Evolutionary conservation across 805 yeast genomes (phyloP).

Genomic region (Pichia occidentalis): DNA sequence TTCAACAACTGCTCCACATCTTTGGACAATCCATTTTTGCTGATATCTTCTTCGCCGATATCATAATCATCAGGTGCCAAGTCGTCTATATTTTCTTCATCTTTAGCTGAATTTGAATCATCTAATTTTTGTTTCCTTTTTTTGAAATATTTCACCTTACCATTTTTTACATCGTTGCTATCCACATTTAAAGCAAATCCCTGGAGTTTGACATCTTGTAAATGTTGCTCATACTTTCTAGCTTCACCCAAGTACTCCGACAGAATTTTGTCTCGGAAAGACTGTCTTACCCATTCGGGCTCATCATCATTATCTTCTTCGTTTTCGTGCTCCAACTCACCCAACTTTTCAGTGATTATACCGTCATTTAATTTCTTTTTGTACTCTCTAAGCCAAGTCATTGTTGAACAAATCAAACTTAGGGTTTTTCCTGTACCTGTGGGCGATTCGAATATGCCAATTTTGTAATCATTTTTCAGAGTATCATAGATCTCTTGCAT

Average conservation of each 20-base stretch:
- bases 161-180: constrained; percentile 21
- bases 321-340: constrained; percentile 21
- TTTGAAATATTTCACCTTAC: constrained; percentile 22
- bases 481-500: constrained; percentile 72
- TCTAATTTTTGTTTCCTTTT: constrained; percentile 18
- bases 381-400: constrained; percentile 60
- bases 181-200: constrained; percentile 20
- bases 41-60: constrained; percentile 24
- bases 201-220: constrained; percentile 31
- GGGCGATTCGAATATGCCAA: constrained; percentile 86
- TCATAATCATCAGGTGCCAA: constrained; percentile 28
- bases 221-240: constrained; percentile 35
- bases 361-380: constrained; percentile 11
- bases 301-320: constrained; percentile 34
- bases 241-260: constrained; percentile 26
- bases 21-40: constrained; percentile 24
- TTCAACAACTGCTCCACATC: constrained; percentile 46
- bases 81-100: constrained; percentile 11
- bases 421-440: constrained; percentile 94
- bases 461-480: constrained; percentile 44
- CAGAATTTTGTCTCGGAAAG: constrained; percentile 30
- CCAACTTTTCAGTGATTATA: constrained; percentile 9
- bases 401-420: constrained; percentile 74
- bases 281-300: constrained; percentile 35
- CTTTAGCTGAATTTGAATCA: not conserved